Conservation (phyloP, 2,329 filamentous ascomycete genomes). For the Claviceps pazoutovae region DNA sequence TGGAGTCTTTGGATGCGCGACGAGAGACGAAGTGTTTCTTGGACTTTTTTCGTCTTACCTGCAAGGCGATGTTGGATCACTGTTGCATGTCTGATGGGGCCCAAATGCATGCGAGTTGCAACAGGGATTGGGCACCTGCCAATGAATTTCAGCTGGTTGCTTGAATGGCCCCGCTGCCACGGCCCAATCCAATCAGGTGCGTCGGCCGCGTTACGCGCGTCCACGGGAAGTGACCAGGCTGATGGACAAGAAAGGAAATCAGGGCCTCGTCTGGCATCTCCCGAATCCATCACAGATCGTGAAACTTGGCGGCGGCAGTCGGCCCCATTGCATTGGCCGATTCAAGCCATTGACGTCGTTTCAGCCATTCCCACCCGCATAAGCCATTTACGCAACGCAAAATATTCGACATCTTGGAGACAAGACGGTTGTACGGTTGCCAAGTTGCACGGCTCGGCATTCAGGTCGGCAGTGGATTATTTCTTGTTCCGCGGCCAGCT, state of each 20-base stretch:
- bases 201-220: not conserved
- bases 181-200: not conserved
- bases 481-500: no score
- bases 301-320: not conserved
- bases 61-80: not conserved
- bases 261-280: conserved; percentile 18
- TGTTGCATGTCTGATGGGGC: no score
- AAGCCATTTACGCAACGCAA: no score
- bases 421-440: no score
- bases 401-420: no score
- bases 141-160: not conserved
- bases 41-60: not conserved
- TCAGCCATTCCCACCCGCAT: not conserved
- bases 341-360: not conserved
- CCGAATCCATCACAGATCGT: not conserved
- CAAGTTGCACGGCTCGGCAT: no score
- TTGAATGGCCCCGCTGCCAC: not conserved
- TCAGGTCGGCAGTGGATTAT: no score
- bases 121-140: not conserved
- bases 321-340: not conserved
- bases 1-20: not conserved
- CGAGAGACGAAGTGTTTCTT: no score
- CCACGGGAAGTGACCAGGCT: not conserved
- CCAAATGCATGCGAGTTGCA: not conserved
- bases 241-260: conserved; percentile 5